These are phyloP conservation scores for Nigrograna mackinnonii DNA, from an alignment of 2,329 filamentous ascomycete genomes.

Conservation along the genomic window DNA sequence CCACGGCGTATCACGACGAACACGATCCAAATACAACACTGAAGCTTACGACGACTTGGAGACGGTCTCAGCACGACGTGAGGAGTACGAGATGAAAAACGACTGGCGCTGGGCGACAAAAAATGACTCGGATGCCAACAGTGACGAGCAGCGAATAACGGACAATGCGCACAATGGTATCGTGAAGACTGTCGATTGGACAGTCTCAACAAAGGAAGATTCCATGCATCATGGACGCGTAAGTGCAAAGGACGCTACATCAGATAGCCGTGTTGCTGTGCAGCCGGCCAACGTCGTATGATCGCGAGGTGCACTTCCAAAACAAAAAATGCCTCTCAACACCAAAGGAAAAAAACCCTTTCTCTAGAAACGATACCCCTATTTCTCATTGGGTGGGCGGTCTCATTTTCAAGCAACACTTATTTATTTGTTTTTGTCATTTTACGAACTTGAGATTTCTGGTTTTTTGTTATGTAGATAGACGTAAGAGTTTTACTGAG, in stretches of 20 bases:
- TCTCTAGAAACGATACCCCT: too few species aligned
- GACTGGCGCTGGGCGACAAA: conserved; percentile 15
- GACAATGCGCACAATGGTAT: conserved; percentile 12
- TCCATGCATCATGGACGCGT: not conserved
- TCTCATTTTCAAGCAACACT: too few species aligned
- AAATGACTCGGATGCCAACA: conserved; percentile 16
- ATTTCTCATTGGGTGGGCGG: too few species aligned
- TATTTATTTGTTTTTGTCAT: too few species aligned
- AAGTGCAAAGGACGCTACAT: conserved; percentile 1
- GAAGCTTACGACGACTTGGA: conserved; percentile 20
- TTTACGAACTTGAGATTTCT: too few species aligned
- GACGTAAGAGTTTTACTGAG: too few species aligned
- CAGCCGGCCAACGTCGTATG: conserved; percentile 14
- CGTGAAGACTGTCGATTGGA: conserved; percentile 25
- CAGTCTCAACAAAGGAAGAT: conserved; percentile 8
- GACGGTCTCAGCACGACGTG: conserved; percentile 4
- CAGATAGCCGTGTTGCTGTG: conserved; percentile 8
- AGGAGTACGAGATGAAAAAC: conserved; percentile 21
- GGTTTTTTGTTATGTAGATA: too few species aligned
- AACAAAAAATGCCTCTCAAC: too few species aligned
- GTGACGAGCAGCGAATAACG: conserved; percentile 21
- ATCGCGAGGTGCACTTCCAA: too few species aligned
- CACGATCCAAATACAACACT: conserved; percentile 3
- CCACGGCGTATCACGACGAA: conserved; percentile 1
- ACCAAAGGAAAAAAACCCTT: too few species aligned